Conservation (phyloP, 768 basidiomycete genomes). For the Mycena haematopus region DNA sequence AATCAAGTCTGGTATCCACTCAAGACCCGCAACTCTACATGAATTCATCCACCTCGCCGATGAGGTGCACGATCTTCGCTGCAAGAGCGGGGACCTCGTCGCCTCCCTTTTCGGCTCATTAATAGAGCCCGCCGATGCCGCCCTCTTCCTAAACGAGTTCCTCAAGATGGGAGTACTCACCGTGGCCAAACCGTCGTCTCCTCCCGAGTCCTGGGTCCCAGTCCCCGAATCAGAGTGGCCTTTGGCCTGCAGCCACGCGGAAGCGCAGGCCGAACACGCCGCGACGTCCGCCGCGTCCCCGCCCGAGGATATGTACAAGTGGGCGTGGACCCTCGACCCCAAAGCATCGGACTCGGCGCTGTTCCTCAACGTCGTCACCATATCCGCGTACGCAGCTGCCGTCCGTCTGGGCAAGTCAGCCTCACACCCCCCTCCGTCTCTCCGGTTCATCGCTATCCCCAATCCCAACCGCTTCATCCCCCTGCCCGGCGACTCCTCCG, state of each 20-base stretch:
- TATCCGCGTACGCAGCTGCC: slow-evolving; percentile 15
- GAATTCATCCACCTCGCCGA: slow-evolving; percentile 10
- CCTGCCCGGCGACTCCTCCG: slow-evolving; percentile 5
- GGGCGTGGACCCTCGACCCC: slow-evolving; percentile 13
- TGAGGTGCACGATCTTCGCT: slow-evolving; percentile 9
- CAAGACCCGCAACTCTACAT: slow-evolving; percentile 6
- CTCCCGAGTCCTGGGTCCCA: background rate
- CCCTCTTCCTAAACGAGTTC: slow-evolving; percentile 16
- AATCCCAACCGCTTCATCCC: slow-evolving; percentile 13
- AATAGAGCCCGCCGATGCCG: slow-evolving; percentile 7
- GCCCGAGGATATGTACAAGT: slow-evolving; percentile 7
- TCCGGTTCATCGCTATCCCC: slow-evolving; percentile 9
- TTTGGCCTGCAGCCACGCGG: slow-evolving; percentile 9
- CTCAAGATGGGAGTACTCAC: slow-evolving; percentile 11
- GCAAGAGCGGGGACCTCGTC: slow-evolving; percentile 8
- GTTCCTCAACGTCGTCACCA: slow-evolving; percentile 18
- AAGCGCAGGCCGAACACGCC: slow-evolving; percentile 13
- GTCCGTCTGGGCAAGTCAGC: slow-evolving; percentile 10
- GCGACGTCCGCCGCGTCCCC: slow-evolving; percentile 2
- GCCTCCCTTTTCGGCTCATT: slow-evolving; percentile 17
- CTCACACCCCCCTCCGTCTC: slow-evolving; percentile 5
- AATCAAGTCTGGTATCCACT: slow-evolving; percentile 8
- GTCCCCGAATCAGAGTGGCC: background rate
- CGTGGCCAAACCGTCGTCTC: background rate
- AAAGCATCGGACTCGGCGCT: slow-evolving; percentile 13